Evolutionary conservation across 352 stramenopile species (phyloP).

Genomic region (Thalassiosira exigua): DNA sequence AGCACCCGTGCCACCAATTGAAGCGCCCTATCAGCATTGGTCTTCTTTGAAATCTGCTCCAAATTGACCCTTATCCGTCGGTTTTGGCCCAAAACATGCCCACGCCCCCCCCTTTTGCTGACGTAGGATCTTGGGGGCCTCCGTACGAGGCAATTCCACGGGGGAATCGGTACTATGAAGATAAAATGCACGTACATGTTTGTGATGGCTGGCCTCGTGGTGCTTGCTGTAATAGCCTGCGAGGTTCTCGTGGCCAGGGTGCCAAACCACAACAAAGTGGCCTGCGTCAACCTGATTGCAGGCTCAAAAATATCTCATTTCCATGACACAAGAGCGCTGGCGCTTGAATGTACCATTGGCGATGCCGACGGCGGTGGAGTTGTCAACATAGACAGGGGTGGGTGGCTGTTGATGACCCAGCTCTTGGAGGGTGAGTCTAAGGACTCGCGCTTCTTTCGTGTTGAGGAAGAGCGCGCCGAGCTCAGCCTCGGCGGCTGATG

Average conservation of each 20-base stretch:
- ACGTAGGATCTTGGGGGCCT: no score
- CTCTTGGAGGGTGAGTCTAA: conserved; percentile 35
- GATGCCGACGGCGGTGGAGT: conserved; percentile 21
- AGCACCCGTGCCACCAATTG: no score
- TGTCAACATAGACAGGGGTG: conserved; percentile 52
- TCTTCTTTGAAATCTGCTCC: no score
- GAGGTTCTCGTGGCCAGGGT: conserved; percentile 11
- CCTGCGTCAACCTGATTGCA: conserved; percentile 15
- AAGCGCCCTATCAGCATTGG: no score
- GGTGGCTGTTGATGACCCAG: conserved; percentile 27
- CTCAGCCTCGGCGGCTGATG: conserved; percentile 16
- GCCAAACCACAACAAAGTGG: conserved; percentile 46
- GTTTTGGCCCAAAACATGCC: no score
- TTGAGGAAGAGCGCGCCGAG: conserved; percentile 39
- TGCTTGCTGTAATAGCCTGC: conserved; percentile 34
- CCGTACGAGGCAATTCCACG: no score
- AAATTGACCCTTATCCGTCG: no score
- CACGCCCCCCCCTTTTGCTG: no score
- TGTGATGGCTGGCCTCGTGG: not conserved
- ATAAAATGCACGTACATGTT: not conserved
- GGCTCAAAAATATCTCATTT: conserved; percentile 61
- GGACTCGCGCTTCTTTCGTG: conserved; percentile 15
- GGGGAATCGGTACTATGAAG: not conserved
- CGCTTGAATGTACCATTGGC: conserved; percentile 53
- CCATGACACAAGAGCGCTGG: conserved; percentile 38